These are phyloP conservation scores for Candida arabinofermentans DNA, from an alignment of 805 yeast genomes.

Conservation along the genomic window DNA sequence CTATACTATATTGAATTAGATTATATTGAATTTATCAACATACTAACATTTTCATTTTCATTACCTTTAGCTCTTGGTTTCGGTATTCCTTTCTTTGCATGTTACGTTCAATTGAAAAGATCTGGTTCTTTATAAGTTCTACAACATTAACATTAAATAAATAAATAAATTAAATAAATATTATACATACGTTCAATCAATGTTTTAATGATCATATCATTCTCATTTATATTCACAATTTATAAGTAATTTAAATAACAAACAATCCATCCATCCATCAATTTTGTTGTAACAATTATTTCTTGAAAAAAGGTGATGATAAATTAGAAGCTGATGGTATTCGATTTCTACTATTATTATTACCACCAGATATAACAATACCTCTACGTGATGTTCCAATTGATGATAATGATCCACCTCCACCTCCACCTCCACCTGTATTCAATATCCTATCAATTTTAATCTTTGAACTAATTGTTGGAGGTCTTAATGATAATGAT, in stretches of 20 bases:
- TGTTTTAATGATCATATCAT: background rate
- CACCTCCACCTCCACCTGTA: too few species aligned
- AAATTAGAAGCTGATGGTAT: background rate
- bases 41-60: conserved; percentile 7
- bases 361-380: too few species aligned
- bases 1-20: background rate
- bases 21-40: conserved; percentile 5
- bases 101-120: conserved; percentile 82
- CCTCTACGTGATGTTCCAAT: too few species aligned
- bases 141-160: background rate
- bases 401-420: too few species aligned
- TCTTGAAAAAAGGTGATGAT: too few species aligned
- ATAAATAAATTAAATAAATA: background rate
- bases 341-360: background rate
- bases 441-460: background rate
- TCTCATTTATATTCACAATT: background rate
- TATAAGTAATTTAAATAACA: background rate
- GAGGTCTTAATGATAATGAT: conserved; percentile 5
- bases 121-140: conserved; percentile 51
- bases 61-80: conserved; percentile 45
- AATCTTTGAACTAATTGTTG: background rate
- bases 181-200: background rate
- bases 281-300: background rate
- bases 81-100: conserved; percentile 74
- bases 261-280: too few species aligned